A percentile compares a stretch with the other conserved stretches of the same genome.
Conservation (phyloP, 2,329 filamentous ascomycete species). For the Teratosphaeria viscida region DNA sequence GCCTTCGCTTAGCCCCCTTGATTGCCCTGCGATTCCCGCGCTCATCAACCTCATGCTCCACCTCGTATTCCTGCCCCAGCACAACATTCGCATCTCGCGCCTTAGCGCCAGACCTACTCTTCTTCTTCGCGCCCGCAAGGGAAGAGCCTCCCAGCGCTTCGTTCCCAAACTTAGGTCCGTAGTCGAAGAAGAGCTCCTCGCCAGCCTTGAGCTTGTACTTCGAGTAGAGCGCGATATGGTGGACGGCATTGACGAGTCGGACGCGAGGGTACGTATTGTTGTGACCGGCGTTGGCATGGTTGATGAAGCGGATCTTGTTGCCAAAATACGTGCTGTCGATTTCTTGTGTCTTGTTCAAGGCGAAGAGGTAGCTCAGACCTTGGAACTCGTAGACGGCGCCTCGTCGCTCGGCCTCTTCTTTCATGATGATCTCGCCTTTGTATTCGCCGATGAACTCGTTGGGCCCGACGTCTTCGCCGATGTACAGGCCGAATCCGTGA, state of each 20-base stretch:
- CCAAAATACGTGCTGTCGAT: conserved; percentile 67
- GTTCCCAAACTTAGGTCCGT: conserved; percentile 39
- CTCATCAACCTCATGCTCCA: conserved; percentile 12
- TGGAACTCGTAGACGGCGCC: conserved; percentile 54
- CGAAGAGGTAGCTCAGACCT: conserved; percentile 53
- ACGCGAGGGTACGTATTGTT: conserved; percentile 57
- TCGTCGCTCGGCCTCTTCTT: conserved; percentile 58
- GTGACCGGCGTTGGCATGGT: conserved; percentile 52
- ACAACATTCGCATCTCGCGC: conserved; percentile 15
- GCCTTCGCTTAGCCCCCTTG: conserved; percentile 4
- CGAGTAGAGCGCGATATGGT: conserved; percentile 65
- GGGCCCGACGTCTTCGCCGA: conserved; percentile 54
- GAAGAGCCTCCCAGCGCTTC: conserved; percentile 16
- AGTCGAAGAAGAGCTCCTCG: conserved; percentile 74
- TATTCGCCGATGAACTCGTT: conserved; percentile 76
- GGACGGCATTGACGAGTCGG: conserved; percentile 60
- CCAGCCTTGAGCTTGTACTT: conserved; percentile 56
- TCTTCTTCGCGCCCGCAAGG: background rate
- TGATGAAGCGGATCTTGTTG: conserved; percentile 75
- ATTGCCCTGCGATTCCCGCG: conserved; percentile 8
- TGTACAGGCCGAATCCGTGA: conserved; percentile 66
- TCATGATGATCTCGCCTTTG: conserved; percentile 63
- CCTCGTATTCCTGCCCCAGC: conserved; percentile 12
- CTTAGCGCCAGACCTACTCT: conserved; percentile 10
- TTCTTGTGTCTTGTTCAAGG: conserved; percentile 41